These are phyloP conservation scores for Straminergon stramineum DNA, from an alignment of 225 moss, liverwort and hornwort genomes.

Conservation along the genomic window DNA sequence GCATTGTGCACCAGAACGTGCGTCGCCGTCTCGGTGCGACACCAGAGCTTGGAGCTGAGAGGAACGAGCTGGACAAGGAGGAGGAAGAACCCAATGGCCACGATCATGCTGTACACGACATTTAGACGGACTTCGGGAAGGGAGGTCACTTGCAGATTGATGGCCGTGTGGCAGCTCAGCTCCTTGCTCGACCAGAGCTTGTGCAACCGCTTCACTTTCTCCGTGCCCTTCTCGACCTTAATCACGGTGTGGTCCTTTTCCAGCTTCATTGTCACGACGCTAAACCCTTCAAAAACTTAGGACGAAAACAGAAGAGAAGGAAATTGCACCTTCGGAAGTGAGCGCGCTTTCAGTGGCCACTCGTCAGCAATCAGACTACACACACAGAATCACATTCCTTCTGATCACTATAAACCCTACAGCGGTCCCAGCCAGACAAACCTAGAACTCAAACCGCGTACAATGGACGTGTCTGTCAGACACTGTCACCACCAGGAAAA, in stretches of 20 bases:
- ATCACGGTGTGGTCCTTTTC: constrained; percentile 21
- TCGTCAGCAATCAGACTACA: neutral
- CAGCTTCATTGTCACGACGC: neutral
- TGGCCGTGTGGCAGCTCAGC: constrained; percentile 31
- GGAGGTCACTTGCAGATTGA: constrained; percentile 18
- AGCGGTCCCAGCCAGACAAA: neutral
- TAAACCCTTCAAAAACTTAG: neutral
- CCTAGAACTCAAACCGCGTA: neutral
- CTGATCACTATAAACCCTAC: neutral
- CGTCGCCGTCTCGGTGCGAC: neutral
- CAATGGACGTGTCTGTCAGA: neutral
- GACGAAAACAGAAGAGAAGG: neutral
- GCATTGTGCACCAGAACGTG: neutral
- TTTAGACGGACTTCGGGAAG: constrained; percentile 32
- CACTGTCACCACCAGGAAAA: neutral
- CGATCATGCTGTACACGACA: constrained; percentile 17
- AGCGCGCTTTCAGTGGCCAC: neutral
- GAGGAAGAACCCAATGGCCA: constrained; percentile 14
- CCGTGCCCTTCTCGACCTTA: constrained; percentile 5
- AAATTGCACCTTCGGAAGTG: neutral
- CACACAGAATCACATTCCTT: neutral
- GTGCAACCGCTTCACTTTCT: neutral
- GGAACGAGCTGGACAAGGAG: constrained; percentile 12
- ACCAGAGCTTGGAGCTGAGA: constrained; percentile 10
- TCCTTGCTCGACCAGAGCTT: constrained; percentile 14